Evolutionary conservation across 192 early-diverging fungal genomes (phyloP), one percentile per base, ranked within the genome.

Genomic region (Rhizophagus clarus): DNA sequence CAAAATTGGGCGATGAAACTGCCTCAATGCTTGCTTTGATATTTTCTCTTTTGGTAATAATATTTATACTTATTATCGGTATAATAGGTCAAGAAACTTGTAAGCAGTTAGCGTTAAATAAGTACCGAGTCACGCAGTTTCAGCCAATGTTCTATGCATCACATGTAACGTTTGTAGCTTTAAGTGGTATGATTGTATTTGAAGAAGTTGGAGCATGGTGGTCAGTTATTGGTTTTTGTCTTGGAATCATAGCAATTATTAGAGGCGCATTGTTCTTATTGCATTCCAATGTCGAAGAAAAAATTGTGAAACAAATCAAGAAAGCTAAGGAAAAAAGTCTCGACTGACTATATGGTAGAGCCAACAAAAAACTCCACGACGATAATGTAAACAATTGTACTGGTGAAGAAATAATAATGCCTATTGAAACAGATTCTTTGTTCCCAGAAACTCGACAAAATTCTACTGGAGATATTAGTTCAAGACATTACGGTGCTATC

Each of bases 121-220:
- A 76, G 26, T 81, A 77, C 11, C 62, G 64, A 17, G 26, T 81
- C 28, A 75, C 81, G 14, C 34, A 77, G 15, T 81, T 81, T 47
- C 81, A 81, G 17, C 81, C 81, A 60, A 42, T 76, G 37, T 81
- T 81, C 49, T 81, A 81, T 14, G 75, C 81, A 26, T 67, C 74
- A 20, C 74, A 81, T 69, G 81, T 81, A 31, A 77, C 81, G 37
- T 69, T 77, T 40, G 81, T 81, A 9, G 76, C 81, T 5, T 37
- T 81, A 31, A 72, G 71, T 45, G 71, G 71, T 42, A 72, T 72
- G 71, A 72, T 72, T 22, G 71, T 72, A 34, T 72, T 72, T 42
- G 10, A 72, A 45, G 71, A 72, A 72, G 40, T 72, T 72, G 71
- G 71, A 12, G 32, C 42, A 24, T 72, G 71, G 71, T 45, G 71